Conservation (phyloP, 2,329 filamentous ascomycete genomes). For the Leptographium flavum region DNA sequence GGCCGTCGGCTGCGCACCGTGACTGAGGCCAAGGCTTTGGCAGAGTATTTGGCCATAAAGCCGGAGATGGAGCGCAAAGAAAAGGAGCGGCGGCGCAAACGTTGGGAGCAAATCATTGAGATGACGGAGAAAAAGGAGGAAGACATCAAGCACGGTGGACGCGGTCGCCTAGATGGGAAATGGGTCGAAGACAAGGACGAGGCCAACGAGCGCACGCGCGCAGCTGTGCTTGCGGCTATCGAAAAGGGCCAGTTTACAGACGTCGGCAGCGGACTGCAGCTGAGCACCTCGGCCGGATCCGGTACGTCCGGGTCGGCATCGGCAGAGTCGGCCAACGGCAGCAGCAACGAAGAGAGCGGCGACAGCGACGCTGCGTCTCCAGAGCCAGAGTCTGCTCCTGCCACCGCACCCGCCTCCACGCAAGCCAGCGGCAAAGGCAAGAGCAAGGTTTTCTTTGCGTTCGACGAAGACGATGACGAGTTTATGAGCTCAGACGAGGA, state of each 20-base stretch:
- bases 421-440: conserved; percentile 16
- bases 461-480: conserved; percentile 68
- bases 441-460: conserved; percentile 49
- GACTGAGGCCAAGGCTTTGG: conserved; percentile 86
- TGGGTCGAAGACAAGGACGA: conserved; percentile 96
- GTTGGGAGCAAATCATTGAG: conserved; percentile 83
- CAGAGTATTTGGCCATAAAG: conserved; percentile 88
- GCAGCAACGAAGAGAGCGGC: conserved; percentile 22
- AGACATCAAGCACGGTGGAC: conserved; percentile 62
- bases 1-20: conserved; percentile 82
- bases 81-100: conserved; percentile 67
- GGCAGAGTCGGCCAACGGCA: conserved; percentile 11
- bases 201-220: conserved; percentile 65
- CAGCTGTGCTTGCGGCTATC: conserved; percentile 59
- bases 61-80: conserved; percentile 95
- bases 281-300: conserved; percentile 36
- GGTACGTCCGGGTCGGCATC: conserved; percentile 21
- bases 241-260: conserved; percentile 49
- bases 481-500: conserved; percentile 57
- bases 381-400: conserved; percentile 16
- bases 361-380: conserved; percentile 34
- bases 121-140: conserved; percentile 70
- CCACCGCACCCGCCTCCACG: background rate
- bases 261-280: conserved; percentile 25
- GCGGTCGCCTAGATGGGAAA: conserved; percentile 65